Percentiles rank a stretch among this genome's conserved stretches.
phyloP scores from a whole-genome alignment of 352 stramenopile genomes.

The Pythium sp. region DNA sequence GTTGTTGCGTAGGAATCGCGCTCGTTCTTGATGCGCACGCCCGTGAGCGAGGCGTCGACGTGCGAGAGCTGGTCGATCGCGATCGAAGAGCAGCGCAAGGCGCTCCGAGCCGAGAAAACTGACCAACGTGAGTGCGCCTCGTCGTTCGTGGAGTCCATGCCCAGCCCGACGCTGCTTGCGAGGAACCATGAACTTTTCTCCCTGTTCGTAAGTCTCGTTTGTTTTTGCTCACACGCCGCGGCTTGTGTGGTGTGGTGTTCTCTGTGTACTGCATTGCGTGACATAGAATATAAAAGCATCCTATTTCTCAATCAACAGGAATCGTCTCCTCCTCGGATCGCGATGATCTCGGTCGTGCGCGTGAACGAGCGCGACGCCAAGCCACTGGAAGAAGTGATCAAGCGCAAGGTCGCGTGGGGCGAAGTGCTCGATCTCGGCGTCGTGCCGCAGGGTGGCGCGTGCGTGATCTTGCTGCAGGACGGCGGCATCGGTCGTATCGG shows the following conservation, averaged over 20 bases:
- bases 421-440: slow-evolving; percentile 70
- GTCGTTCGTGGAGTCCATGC: slow-evolving; percentile 40
- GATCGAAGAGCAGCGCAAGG: slow-evolving; percentile 82
- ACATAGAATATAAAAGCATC: slow-evolving; percentile 74
- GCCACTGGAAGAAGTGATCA: slow-evolving; percentile 65
- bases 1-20: slow-evolving; percentile 42
- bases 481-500: slow-evolving; percentile 71
- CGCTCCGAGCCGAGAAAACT: slow-evolving; percentile 42
- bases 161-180: slow-evolving; percentile 68
- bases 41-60: slow-evolving; percentile 65
- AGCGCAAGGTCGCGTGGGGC: slow-evolving; percentile 65
- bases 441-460: slow-evolving; percentile 73
- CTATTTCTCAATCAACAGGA: slow-evolving; percentile 69
- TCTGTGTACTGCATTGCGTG: slow-evolving; percentile 9
- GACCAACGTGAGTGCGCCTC: slow-evolving; percentile 51
- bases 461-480: slow-evolving; percentile 75
- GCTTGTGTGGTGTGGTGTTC: slow-evolving; percentile 13
- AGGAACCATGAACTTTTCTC: slow-evolving; percentile 78
- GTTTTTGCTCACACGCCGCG: slow-evolving; percentile 18
- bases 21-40: slow-evolving; percentile 72
- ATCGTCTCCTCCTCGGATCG: slow-evolving; percentile 59
- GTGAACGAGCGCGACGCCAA: slow-evolving; percentile 57
- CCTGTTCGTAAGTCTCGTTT: slow-evolving; percentile 66
- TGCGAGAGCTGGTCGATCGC: slow-evolving; percentile 84
- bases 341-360: slow-evolving; percentile 76